Conservation (phyloP, 257 asterid species). For the Echites panduratus region DNA sequence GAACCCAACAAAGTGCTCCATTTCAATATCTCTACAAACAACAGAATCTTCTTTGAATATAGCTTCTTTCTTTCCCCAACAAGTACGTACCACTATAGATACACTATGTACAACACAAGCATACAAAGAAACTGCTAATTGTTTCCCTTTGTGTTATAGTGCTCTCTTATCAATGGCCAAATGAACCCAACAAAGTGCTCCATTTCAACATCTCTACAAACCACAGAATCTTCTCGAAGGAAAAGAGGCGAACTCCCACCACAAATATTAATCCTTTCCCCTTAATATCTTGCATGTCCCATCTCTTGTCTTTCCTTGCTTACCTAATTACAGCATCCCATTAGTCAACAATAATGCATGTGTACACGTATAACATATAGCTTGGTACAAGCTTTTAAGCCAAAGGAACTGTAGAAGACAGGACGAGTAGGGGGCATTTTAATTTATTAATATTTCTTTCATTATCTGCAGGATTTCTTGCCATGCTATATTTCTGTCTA, state of each 20-base stretch:
- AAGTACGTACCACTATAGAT: neutral
- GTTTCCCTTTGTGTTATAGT: neutral
- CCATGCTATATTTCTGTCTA: conserved; percentile 9
- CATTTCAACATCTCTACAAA: neutral
- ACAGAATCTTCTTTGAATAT: neutral
- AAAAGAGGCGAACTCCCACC: neutral
- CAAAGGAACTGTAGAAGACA: neutral
- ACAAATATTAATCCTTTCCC: neutral
- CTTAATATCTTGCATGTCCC: neutral
- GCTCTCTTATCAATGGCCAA: conserved; percentile 7
- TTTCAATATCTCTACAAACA: neutral
- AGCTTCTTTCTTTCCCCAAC: conserved; percentile 1
- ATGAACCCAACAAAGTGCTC: neutral
- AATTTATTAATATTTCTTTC: neutral
- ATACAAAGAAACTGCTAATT: neutral
- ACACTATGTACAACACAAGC: neutral
- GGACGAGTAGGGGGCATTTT: neutral
- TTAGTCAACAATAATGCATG: no score
- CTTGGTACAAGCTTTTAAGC: neutral
- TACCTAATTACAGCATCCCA: neutral
- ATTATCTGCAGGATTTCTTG: conserved; percentile 2
- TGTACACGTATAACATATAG: no score
- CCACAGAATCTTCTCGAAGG: conserved; percentile 2
- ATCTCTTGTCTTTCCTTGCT: neutral
- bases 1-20: conserved; percentile 1